phyloP scores from a whole-genome alignment of 495 filamentous ascomycete species.

The Rusavskia elegans region DNA sequence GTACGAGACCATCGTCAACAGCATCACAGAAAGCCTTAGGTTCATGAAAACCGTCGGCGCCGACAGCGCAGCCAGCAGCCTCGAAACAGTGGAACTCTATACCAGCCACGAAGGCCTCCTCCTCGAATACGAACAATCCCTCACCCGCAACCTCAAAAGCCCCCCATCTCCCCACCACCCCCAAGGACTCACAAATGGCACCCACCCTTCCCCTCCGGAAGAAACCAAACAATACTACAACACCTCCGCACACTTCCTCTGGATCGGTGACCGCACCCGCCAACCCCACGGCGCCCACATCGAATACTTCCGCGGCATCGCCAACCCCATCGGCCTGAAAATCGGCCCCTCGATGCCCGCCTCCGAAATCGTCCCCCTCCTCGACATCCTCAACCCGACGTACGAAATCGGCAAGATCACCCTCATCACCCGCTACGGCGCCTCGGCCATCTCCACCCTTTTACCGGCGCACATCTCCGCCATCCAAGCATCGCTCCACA shows the following conservation, averaged over 20 bases:
- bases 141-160: constrained; percentile 61
- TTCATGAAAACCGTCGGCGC: constrained; percentile 95
- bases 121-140: constrained; percentile 80
- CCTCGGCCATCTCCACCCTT: constrained; percentile 48
- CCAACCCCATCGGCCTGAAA: constrained; percentile 92
- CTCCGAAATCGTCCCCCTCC: constrained; percentile 54
- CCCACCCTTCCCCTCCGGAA: constrained; percentile 1
- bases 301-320: constrained; percentile 91
- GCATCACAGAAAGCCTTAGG: constrained; percentile 76
- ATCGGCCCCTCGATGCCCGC: constrained; percentile 71
- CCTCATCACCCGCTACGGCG: constrained; percentile 89
- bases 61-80: constrained; percentile 57
- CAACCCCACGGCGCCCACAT: constrained; percentile 86
- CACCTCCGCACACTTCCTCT: constrained; percentile 93
- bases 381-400: constrained; percentile 70
- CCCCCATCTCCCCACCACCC: constrained; percentile 22
- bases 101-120: constrained; percentile 91
- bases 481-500: constrained; percentile 46
- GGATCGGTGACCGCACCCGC: constrained; percentile 93
- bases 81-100: constrained; percentile 89
- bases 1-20: constrained; percentile 67
- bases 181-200: constrained; percentile 1
- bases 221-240: constrained; percentile 48
- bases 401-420: constrained; percentile 82
- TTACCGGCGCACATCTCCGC: constrained; percentile 74